Evolutionary conservation across 2,329 filamentous ascomycete genomes (phyloP).

Genomic region (Alternaria viburni): DNA sequence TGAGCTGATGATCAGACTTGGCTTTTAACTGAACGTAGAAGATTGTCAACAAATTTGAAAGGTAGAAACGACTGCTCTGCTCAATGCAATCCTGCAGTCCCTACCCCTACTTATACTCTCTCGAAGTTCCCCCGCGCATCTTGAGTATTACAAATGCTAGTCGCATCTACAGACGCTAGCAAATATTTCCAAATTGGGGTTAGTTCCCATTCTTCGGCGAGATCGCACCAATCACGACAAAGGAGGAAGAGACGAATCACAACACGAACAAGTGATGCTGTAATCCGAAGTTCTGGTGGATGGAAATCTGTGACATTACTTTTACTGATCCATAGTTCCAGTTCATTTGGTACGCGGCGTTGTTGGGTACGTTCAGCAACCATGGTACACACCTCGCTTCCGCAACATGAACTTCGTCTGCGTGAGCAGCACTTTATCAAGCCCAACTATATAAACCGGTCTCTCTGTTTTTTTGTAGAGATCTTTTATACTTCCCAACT

Average conservation of each 20-base stretch:
- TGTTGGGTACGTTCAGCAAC: neutral
- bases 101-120: neutral
- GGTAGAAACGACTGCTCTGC: neutral
- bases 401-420: neutral
- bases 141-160: conserved; percentile 8
- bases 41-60: too few species aligned
- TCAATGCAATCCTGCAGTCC: neutral
- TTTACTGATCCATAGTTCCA: neutral
- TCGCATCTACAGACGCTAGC: neutral
- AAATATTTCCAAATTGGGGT: conserved; percentile 9
- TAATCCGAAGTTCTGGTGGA: neutral
- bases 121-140: neutral
- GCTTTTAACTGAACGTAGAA: neutral
- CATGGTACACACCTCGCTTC: neutral
- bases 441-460: neutral
- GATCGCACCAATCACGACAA: neutral
- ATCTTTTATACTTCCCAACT: neutral
- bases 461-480: too few species aligned
- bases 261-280: neutral
- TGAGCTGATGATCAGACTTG: neutral
- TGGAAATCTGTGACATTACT: neutral
- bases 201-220: neutral
- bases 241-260: neutral
- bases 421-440: neutral
- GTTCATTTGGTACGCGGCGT: neutral